Percentiles rank a stretch among this genome's conserved stretches.
These are phyloP conservation scores for Pythium grandisporangium DNA, from an alignment of 352 stramenopile genomes.

Conservation along the genomic window DNA sequence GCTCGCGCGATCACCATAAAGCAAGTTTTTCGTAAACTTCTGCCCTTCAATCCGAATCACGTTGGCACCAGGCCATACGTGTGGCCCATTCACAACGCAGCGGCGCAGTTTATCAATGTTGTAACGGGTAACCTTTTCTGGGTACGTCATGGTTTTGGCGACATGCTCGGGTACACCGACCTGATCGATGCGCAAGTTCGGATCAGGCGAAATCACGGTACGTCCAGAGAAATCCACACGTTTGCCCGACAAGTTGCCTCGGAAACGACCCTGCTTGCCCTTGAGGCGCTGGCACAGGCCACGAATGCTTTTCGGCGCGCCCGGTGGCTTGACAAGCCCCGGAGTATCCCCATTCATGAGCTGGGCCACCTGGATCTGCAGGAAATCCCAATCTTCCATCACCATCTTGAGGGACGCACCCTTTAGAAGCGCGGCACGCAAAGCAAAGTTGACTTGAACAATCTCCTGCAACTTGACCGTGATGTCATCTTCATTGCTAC, in stretches of 20 bases:
- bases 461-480: constrained; percentile 99
- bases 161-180: constrained; percentile 94
- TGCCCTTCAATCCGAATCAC: constrained; percentile 79
- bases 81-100: constrained; percentile 93
- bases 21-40: constrained; percentile 86
- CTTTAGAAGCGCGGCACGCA: constrained; percentile 91
- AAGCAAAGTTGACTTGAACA: constrained; percentile 96
- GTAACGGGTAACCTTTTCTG: constrained; percentile 94
- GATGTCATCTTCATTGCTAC: constrained; percentile 98
- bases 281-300: constrained; percentile 98
- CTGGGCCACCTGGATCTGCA: constrained; percentile 96
- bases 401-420: constrained; percentile 97
- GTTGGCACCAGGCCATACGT: constrained; percentile 97
- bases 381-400: constrained; percentile 99
- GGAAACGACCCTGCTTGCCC: constrained; percentile 96
- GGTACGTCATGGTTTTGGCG: constrained; percentile 98
- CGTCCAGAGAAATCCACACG: constrained; percentile 98
- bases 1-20: constrained; percentile 92
- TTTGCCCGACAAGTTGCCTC: constrained; percentile 98
- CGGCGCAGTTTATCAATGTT: constrained; percentile 96
- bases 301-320: constrained; percentile 91
- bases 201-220: constrained; percentile 99
- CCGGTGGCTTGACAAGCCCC: constrained; percentile 92
- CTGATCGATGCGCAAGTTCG: constrained; percentile 94
- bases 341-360: constrained; percentile 99